Evolutionary conservation across 108 stramenopile species (phyloP), one percentile per base, ranked within the genome.

Genomic region (Nitzschia sp.): DNA sequence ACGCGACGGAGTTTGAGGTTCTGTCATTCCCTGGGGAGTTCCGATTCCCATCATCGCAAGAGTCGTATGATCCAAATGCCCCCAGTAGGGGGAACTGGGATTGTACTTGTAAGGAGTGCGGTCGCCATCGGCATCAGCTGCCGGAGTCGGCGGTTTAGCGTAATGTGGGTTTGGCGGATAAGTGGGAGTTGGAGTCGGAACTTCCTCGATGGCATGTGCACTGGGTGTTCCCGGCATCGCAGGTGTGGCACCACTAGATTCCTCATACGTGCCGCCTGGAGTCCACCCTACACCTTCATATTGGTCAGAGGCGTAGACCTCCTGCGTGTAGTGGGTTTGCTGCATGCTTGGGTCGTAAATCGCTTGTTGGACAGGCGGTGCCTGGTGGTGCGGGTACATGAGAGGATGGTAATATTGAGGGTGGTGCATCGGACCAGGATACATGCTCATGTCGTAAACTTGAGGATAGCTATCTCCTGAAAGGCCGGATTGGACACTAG

Each of bases 21-120:
- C 38, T 1, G 64, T 19, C 1, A 45, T 46, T 13, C 55, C 47
- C 33, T 69, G 79, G 2, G 79, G 79, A 29, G 75, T 79, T 24
- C 72, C 68, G 18, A 84, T 67, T 1, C 78, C 79, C 77, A 78
- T 79, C 68, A 74, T 79, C 19, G 74, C 51, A 47, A 75, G 36
- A 2, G 80, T 73, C 27, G 79, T 79, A 27, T 78, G 76, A 51
- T 80, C 73, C 38, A 85, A 59, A 58, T 81, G 84, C 0, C 74
- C 75, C 85, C 85, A 86, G 68, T 78, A 86, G 2, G 85, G 81
- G 21, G 84, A 85, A 42, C 34, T 31, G 2, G 65, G 70, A 29
- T 60, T 68, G 30, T 65, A 65, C 35, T 80, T 74, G 68, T 59
- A 74, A 2, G 79, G 79, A 23, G 74, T 75, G 24, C 66, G 68